phyloP scores from a whole-genome alignment of 2,329 filamentous ascomycete species.

The Huntiella savannae region DNA sequence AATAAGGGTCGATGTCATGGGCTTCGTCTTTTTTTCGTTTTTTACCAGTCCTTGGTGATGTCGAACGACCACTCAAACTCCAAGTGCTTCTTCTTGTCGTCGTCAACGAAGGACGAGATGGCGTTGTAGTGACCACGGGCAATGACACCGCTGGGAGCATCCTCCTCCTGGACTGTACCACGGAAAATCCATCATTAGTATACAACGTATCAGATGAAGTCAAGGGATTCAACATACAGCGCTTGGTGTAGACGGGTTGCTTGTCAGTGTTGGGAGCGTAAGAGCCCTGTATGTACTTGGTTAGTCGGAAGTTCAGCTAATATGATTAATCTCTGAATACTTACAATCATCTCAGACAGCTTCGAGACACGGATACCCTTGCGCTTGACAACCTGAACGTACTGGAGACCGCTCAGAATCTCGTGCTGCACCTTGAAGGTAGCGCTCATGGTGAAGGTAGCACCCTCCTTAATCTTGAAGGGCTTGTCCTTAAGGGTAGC shows the following conservation, averaged over 20 bases:
- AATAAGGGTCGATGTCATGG: no score
- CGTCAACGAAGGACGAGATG: constrained; percentile 78
- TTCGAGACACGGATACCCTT: constrained; percentile 77
- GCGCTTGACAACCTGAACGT: constrained; percentile 82
- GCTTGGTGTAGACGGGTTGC: constrained; percentile 72
- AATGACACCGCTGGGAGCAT: constrained; percentile 80
- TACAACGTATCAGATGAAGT: neutral
- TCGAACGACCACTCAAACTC: constrained; percentile 93
- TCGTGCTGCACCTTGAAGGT: constrained; percentile 93
- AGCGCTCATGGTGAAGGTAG: constrained; percentile 84
- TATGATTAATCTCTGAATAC: constrained; percentile 18
- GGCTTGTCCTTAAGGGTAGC: constrained; percentile 70
- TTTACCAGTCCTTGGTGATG: constrained; percentile 88
- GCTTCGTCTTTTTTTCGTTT: constrained; percentile 4
- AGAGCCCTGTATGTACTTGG: constrained; percentile 42
- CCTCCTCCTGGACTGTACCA: constrained; percentile 61
- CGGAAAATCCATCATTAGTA: neutral
- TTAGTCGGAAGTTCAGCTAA: neutral
- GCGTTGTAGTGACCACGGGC: constrained; percentile 81
- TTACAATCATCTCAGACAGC: constrained; percentile 93
- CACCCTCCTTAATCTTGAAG: constrained; percentile 94
- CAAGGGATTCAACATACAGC: constrained; percentile 44
- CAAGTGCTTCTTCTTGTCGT: constrained; percentile 79
- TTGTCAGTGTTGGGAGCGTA: constrained; percentile 85
- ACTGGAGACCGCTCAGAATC: constrained; percentile 86